Percentiles rank a stretch among this genome's conserved stretches.
Conservation (phyloP, 139 green algal species). For the Nannochloris sp. region DNA sequence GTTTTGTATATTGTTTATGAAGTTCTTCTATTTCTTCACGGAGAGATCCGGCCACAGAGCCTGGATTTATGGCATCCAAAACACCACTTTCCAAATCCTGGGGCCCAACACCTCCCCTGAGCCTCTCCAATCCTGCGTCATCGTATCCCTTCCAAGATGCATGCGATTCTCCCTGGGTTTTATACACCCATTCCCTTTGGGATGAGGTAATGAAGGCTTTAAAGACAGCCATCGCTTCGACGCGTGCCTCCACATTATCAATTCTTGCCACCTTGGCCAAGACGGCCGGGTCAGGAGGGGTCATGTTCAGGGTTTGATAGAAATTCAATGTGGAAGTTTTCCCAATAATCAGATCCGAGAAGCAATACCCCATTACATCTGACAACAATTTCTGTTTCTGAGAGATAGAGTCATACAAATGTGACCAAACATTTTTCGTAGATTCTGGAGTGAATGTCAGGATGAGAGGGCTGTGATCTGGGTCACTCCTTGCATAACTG, state of each 20-base stretch:
- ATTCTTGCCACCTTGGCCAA: background rate
- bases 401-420: slow-evolving; percentile 28
- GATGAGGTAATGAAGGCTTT: slow-evolving; percentile 25
- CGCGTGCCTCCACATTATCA: background rate
- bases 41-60: slow-evolving; percentile 20
- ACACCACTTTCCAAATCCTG: slow-evolving; percentile 18
- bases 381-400: slow-evolving; percentile 12
- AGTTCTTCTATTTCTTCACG: slow-evolving; percentile 18
- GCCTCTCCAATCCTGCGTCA: slow-evolving; percentile 16
- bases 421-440: slow-evolving; percentile 26
- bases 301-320: slow-evolving; percentile 26
- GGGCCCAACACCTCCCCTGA: slow-evolving; percentile 24
- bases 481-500: slow-evolving; percentile 15
- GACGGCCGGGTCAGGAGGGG: background rate
- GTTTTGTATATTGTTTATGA: background rate
- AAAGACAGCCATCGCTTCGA: slow-evolving; percentile 27
- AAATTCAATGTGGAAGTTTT: slow-evolving; percentile 35
- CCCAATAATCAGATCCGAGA: slow-evolving; percentile 19
- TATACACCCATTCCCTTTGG: slow-evolving; percentile 17
- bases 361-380: slow-evolving; percentile 22
- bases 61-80: slow-evolving; percentile 9
- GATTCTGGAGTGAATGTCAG: slow-evolving; percentile 16
- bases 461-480: slow-evolving; percentile 18
- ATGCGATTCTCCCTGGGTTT: background rate
- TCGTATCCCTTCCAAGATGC: slow-evolving; percentile 21